Percentiles rank a stretch among this genome's conserved stretches.
Conservation (phyloP, 148 eudicot species). For the Mesembryanthemum crystallinum region DNA sequence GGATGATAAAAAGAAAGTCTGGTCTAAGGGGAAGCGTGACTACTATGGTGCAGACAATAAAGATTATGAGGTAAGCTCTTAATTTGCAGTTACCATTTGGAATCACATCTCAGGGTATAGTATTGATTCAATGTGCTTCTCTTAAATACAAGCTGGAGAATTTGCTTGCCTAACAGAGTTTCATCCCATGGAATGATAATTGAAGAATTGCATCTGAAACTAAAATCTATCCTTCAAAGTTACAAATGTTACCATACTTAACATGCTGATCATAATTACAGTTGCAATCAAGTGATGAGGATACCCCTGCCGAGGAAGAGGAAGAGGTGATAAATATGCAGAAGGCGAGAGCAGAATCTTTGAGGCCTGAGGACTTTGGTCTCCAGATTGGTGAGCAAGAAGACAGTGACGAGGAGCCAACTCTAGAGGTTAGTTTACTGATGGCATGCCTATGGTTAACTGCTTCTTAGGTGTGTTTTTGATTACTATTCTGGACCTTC, state of each 20-base stretch:
- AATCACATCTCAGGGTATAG: neutral
- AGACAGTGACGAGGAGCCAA: conserved; percentile 73
- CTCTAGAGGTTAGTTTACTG: conserved; percentile 52
- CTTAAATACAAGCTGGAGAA: neutral
- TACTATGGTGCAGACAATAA: conserved; percentile 47
- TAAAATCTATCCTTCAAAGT: neutral
- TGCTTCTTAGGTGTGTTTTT: neutral
- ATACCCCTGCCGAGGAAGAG: conserved; percentile 65
- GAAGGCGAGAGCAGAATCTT: conserved; percentile 45
- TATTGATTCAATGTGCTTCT: neutral
- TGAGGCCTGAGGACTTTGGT: conserved; percentile 66
- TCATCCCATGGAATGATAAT: neutral
- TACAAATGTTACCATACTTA: neutral
- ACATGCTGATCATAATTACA: conserved; percentile 22
- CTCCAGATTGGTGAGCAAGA: conserved; percentile 47
- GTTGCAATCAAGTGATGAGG: conserved; percentile 71
- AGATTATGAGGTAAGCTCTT: conserved; percentile 52
- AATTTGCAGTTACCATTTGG: neutral
- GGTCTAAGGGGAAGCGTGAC: conserved; percentile 45
- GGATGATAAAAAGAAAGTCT: conserved; percentile 41
- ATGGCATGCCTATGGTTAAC: neutral
- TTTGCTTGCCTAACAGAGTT: neutral
- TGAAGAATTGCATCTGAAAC: neutral
- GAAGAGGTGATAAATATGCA: conserved; percentile 61
- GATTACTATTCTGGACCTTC: neutral